Evolutionary conservation across 345 rosid genomes (phyloP).

Genomic region (Lenwebbia sp.): DNA sequence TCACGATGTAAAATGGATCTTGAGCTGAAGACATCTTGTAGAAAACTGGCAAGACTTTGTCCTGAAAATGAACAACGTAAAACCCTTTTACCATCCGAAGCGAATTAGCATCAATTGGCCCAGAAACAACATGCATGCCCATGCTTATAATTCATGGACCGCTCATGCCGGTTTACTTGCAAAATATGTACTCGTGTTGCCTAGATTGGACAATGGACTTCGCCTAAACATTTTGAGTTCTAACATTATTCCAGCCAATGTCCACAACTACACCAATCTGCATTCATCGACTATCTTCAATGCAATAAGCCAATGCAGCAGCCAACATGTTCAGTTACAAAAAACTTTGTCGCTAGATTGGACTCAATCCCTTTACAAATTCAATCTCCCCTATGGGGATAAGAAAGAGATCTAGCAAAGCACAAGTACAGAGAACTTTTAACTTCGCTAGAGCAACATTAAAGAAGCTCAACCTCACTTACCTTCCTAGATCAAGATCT

Average conservation of each 20-base stretch:
- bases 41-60: neutral
- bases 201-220: neutral
- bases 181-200: neutral
- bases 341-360: neutral
- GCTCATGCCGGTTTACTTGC: neutral
- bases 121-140: neutral
- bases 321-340: neutral
- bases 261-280: neutral
- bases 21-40: conserved; percentile 80
- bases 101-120: neutral
- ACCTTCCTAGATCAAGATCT: neutral
- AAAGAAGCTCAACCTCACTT: neutral
- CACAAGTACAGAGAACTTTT: neutral
- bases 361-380: neutral
- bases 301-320: neutral
- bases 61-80: neutral
- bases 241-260: neutral
- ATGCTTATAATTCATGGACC: neutral
- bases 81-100: neutral
- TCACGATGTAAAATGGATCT: conserved; percentile 96
- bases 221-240: neutral
- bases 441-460: neutral
- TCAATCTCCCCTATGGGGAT: neutral
- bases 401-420: neutral
- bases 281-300: neutral